These are phyloP conservation scores for Persicaria maculosa DNA, from an alignment of 148 eudicot species.

Conservation along the genomic window DNA sequence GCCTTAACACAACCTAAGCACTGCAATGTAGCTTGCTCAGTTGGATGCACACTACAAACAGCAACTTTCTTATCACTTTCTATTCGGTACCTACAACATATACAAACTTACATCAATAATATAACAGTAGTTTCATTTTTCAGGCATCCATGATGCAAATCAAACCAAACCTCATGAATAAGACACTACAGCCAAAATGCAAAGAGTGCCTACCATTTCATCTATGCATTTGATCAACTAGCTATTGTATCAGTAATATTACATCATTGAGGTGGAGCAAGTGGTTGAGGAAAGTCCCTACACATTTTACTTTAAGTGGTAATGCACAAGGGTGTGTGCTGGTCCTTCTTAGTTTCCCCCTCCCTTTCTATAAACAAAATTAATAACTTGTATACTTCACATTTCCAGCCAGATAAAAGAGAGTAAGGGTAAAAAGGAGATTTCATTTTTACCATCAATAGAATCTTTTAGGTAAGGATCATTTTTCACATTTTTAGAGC, in stretches of 20 bases:
- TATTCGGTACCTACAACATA: constrained; percentile 72
- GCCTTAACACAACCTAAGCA: constrained; percentile 94
- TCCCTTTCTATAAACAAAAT: neutral
- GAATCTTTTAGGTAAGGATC: neutral
- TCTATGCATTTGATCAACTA: neutral
- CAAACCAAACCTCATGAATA: neutral
- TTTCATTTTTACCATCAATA: neutral
- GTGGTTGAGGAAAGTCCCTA: too few species aligned
- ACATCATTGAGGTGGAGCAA: neutral
- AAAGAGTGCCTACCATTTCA: neutral
- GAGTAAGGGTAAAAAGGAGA: neutral
- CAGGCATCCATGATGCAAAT: neutral
- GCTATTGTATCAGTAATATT: neutral
- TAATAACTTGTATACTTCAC: neutral
- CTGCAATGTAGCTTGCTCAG: constrained; percentile 95
- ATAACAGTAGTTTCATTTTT: neutral
- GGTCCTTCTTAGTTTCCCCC: neutral
- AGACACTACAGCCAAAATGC: neutral
- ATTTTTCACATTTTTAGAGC: neutral
- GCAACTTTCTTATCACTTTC: constrained; percentile 92
- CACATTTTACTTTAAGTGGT: too few species aligned
- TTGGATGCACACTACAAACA: constrained; percentile 92
- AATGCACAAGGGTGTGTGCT: too few species aligned
- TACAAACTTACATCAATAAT: neutral
- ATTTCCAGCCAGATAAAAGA: neutral